phyloP scores from a whole-genome alignment of 2,329 filamentous ascomycete genomes.

The Emmonsiellopsis sp. region DNA sequence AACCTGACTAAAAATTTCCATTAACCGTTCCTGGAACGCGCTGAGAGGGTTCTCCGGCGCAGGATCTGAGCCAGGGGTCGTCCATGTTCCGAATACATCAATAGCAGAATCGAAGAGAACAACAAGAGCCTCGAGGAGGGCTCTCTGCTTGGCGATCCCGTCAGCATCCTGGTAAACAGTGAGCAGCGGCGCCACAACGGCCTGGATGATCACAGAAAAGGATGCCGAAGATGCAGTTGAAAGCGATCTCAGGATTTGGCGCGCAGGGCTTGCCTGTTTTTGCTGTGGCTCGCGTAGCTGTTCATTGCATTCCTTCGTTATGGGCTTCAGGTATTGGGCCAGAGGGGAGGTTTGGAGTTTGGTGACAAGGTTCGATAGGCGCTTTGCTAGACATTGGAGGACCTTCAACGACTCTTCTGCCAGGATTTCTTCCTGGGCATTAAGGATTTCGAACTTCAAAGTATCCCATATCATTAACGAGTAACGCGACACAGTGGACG shows the following conservation, averaged over 20 bases:
- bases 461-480: slow-evolving; percentile 60
- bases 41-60: slow-evolving; percentile 34
- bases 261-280: slow-evolving; percentile 57
- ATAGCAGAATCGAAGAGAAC: slow-evolving; percentile 51
- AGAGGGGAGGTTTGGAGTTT: slow-evolving; percentile 34
- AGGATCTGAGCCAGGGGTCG: slow-evolving; percentile 26
- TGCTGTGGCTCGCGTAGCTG: slow-evolving; percentile 60
- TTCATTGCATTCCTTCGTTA: slow-evolving; percentile 59
- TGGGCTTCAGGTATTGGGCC: slow-evolving; percentile 49
- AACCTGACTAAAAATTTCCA: slow-evolving; percentile 47
- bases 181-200: slow-evolving; percentile 49
- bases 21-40: slow-evolving; percentile 43
- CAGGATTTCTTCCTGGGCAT: slow-evolving; percentile 57
- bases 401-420: slow-evolving; percentile 50
- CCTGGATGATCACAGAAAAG: slow-evolving; percentile 47
- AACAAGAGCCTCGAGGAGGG: slow-evolving; percentile 52
- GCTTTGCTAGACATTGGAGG: slow-evolving; percentile 46
- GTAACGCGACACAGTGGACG: slow-evolving; percentile 51
- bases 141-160: slow-evolving; percentile 53
- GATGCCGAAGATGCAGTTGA: slow-evolving; percentile 47
- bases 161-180: slow-evolving; percentile 53
- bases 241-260: slow-evolving; percentile 50
- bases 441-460: slow-evolving; percentile 60
- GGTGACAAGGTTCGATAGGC: slow-evolving; percentile 40
- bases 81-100: slow-evolving; percentile 49